Base-by-base conservation (phyloP, 495 filamentous ascomycete species). In the Cercophora newfieldiana region DNA sequence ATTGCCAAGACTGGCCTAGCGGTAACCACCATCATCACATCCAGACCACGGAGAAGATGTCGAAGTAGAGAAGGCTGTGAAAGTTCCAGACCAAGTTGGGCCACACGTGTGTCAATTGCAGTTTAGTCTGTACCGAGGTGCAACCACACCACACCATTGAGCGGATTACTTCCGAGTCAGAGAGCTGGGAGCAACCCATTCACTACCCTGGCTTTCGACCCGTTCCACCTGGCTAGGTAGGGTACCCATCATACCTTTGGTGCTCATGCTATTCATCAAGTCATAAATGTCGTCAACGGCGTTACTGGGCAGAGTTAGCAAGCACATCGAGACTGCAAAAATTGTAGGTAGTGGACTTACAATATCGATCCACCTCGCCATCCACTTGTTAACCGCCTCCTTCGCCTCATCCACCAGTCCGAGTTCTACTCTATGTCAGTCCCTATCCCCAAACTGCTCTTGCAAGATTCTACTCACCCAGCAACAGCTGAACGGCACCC, bases 381-480 rank as follows among this genome's bases (percentile, higher is more conserved):
- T 91, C 87, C 89, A 90, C 68, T 82, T 83, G 59, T 86, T 76
- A 1, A 87, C 85, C 44, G 87, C 74, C 44, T 75, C 74, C 77
- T 90, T 91, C 10, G 88, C 88, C 75, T 91, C 88, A 74, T 90
- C 88, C 1, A 91, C 87, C 37, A 91, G 70, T 0, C 89, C 89
- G 62, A 90, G 79, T 68, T 90, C 78, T 77, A 24, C 0, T 8
- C 0, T 2, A 3, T 25, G 60, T 66, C 29, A 71, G 63, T 30
- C 8, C 3, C 44, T 16, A 7, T 4, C 31, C 49, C 3, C 0
- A 14, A 22, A 24, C 0, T 60, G 21, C 25, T 7, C 12, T 5
- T 29, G 2, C 14, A 19, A 24, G 10, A 7, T 26, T 60, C 64
- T 22, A 72, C 74, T 61, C 22, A 66, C 64, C 87, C 1, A 91